Base-by-base conservation (phyloP, 176 grass and related monocot genomes). In the Carex scoparia region DNA sequence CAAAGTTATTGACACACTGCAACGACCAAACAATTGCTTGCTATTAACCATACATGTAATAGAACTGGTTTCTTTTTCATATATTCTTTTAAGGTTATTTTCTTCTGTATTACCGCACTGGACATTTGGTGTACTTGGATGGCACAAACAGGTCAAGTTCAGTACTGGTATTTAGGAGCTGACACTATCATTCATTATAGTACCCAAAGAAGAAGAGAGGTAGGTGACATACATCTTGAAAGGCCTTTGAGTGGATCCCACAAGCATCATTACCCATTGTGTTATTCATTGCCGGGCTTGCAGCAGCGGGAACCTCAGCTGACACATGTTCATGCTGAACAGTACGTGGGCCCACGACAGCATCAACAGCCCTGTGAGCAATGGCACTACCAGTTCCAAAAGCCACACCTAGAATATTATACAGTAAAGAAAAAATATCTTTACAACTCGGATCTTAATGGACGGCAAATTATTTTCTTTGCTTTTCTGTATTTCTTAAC, bases 331-430 rank as follows among this genome's bases (percentile, higher is more conserved):
- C 94, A 14, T 97, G 94, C 83, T 94, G 92, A 86, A 97, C 85
- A 15, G 89, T 90, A 4, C 89, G 90, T 65, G 94, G 92, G 0
- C 92, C 92, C 81, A 97, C 63, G 15, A 97, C 90, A 85, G 90
- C 84, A 90, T 97, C 94, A 60, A 97, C 94, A 79, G 89, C 92
- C 59, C 94, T 90, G 66, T 97, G 94, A 51, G 92, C 92, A 18
- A 97, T 75, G 27, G 92, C 90, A 90, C 89, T 92, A 2, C 94
- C 94, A 63, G 92, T 92, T 60, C 94, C 94, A 59, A 94, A 97
- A 3, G 92, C 94, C 92, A 97, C 82, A 18, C 94, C 94, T 97
- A 55, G 1, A 28, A 79, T 62, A 72, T 35, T 4, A 53, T 2
- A 65, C 2, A 2, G n/a, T 33, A 2, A 28, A 1, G 3, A 72